Evolutionary conservation across 2,329 filamentous ascomycete genomes (phyloP).

Genomic region (Epichloe scottii): DNA sequence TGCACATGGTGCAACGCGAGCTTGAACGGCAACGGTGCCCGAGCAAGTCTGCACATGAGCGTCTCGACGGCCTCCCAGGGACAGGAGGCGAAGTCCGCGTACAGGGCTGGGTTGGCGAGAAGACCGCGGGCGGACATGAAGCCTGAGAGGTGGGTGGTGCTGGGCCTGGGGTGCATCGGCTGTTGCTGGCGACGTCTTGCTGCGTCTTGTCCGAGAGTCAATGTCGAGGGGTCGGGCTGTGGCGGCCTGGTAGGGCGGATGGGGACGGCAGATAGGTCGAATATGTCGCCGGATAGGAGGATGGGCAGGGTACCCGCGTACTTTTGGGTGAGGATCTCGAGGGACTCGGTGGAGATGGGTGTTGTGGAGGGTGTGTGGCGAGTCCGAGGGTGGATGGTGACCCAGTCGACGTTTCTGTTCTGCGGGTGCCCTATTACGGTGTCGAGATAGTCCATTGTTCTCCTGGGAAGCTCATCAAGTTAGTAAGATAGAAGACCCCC

Average conservation of each 20-base stretch:
- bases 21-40: slow-evolving; percentile 48
- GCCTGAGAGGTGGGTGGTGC: slow-evolving; percentile 40
- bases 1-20: slow-evolving; percentile 52
- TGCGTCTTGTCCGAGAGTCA: slow-evolving; percentile 14
- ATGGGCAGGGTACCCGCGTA: slow-evolving; percentile 45
- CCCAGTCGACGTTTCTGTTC: slow-evolving; percentile 47
- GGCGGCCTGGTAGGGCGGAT: slow-evolving; percentile 25
- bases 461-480: slow-evolving; percentile 18
- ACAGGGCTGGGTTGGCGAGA: slow-evolving; percentile 55
- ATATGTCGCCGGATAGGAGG: slow-evolving; percentile 58
- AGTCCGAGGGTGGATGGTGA: slow-evolving; percentile 59
- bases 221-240: slow-evolving; percentile 19
- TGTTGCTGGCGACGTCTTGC: neutral
- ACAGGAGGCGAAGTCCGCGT: slow-evolving; percentile 42
- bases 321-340: slow-evolving; percentile 40
- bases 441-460: slow-evolving; percentile 49
- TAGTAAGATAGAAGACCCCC: neutral
- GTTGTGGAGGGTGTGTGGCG: slow-evolving; percentile 46
- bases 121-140: slow-evolving; percentile 61
- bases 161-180: slow-evolving; percentile 14
- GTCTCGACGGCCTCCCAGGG: slow-evolving; percentile 50
- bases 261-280: slow-evolving; percentile 36
- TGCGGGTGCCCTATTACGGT: slow-evolving; percentile 44
- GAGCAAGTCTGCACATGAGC: slow-evolving; percentile 47
- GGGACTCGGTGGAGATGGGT: slow-evolving; percentile 49